These are phyloP conservation scores for Pleomassaria siparia DNA, from an alignment of 2,329 filamentous ascomycete species.

Conservation along the genomic window DNA sequence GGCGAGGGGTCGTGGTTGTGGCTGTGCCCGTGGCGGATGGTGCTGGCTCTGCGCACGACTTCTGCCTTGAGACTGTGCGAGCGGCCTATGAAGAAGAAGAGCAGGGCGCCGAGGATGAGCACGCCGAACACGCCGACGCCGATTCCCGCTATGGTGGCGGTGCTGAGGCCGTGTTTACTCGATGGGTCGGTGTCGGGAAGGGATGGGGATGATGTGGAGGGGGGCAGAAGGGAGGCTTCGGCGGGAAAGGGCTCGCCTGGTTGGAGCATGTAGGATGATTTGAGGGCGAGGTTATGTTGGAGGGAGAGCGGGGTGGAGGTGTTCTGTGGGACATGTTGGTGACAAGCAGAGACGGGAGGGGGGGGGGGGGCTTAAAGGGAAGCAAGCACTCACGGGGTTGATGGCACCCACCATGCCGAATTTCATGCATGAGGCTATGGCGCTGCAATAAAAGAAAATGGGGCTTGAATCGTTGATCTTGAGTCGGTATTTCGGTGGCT, in stretches of 20 bases:
- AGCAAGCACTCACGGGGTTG: constrained; percentile 59
- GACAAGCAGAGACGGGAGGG: neutral
- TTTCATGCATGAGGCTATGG: constrained; percentile 63
- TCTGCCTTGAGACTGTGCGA: constrained; percentile 24
- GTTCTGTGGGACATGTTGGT: too few relatives aligned
- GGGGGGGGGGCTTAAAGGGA: neutral
- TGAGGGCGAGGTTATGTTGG: constrained; percentile 26
- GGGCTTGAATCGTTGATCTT: constrained; percentile 35
- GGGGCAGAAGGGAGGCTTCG: constrained; percentile 15
- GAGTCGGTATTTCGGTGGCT: constrained; percentile 33
- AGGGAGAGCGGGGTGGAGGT: constrained; percentile 20
- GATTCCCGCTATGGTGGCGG: constrained; percentile 51
- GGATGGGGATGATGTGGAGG: neutral
- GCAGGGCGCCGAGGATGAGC: constrained; percentile 19
- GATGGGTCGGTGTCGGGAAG: constrained; percentile 4
- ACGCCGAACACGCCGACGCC: constrained; percentile 56
- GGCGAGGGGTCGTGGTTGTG: too few relatives aligned
- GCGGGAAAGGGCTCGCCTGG: constrained; percentile 39
- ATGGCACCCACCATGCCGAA: constrained; percentile 76
- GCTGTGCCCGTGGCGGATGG: constrained; percentile 8
- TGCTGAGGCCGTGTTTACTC: constrained; percentile 25
- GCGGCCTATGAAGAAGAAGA: constrained; percentile 33
- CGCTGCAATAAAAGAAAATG: constrained; percentile 50
- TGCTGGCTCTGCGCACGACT: constrained; percentile 21
- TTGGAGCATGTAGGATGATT: constrained; percentile 32